Conservation (phyloP, 495 filamentous ascomycete genomes). For the Penicillium soppii region DNA sequence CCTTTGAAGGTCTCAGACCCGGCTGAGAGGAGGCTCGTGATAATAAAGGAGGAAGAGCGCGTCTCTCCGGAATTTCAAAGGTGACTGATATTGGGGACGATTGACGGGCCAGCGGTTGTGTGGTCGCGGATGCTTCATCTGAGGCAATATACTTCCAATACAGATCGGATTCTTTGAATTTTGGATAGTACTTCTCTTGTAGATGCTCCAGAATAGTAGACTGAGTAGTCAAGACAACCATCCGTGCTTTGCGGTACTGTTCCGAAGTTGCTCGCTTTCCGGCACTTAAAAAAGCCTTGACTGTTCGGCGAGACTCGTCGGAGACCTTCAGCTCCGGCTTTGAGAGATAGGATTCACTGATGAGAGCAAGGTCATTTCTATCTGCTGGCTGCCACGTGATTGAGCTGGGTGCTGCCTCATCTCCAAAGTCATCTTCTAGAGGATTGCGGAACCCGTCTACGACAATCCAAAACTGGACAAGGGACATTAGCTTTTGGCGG, state of each 20-base stretch:
- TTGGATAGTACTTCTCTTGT: constrained; percentile 72
- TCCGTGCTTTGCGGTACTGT: constrained; percentile 82
- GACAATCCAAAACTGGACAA: constrained; percentile 98
- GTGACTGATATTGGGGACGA: constrained; percentile 25
- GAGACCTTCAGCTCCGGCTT: constrained; percentile 78
- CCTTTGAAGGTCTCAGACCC: constrained; percentile 31
- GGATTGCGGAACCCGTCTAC: constrained; percentile 97
- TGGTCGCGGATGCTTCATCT: constrained; percentile 65
- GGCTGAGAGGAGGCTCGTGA: constrained; percentile 43
- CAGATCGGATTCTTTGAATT: constrained; percentile 87
- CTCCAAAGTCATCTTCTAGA: constrained; percentile 80
- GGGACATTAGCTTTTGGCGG: constrained; percentile 75
- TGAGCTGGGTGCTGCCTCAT: constrained; percentile 63
- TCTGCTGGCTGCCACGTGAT: constrained; percentile 80
- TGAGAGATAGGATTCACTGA: constrained; percentile 84
- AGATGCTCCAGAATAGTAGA: constrained; percentile 80
- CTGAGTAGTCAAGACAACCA: constrained; percentile 79
- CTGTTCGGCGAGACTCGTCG: constrained; percentile 61
- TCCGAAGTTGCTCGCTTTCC: constrained; percentile 70
- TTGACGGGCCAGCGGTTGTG: constrained; percentile 21
- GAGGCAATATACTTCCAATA: constrained; percentile 95
- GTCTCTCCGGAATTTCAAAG: constrained; percentile 33
- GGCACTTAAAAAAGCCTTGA: constrained; percentile 75
- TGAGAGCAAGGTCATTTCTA: constrained; percentile 80
- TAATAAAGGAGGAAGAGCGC: constrained; percentile 42